Evolutionary conservation across 1,284 basidiomycete species (phyloP).

Genomic region (Lignosus rhinocerotis): DNA sequence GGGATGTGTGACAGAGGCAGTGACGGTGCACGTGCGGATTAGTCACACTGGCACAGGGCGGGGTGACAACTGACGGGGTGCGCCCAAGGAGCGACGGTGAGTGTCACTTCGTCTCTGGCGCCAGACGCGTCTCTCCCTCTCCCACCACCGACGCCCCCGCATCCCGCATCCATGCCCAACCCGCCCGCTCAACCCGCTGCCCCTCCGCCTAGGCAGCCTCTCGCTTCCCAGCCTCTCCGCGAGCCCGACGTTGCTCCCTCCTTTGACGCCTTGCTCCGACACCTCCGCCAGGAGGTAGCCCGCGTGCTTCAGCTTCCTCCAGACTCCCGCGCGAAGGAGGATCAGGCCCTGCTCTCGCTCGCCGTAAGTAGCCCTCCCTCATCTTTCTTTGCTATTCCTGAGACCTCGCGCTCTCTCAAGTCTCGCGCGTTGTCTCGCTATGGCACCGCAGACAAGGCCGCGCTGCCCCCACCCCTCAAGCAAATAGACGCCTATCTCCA

Average conservation of each 20-base stretch:
- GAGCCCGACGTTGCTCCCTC: slow-evolving; percentile 17
- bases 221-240: slow-evolving; percentile 3
- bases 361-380: slow-evolving; percentile 10
- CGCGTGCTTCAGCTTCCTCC: slow-evolving; percentile 20
- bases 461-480: slow-evolving; percentile 23
- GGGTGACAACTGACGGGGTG: slow-evolving; percentile 9
- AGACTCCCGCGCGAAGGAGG: slow-evolving; percentile 20
- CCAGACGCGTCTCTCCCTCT: slow-evolving; percentile 26
- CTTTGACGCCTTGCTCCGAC: slow-evolving; percentile 18
- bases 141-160: slow-evolving; percentile 15
- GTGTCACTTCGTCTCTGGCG: slow-evolving; percentile 5
- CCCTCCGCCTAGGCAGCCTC: slow-evolving; percentile 4
- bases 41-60: slow-evolving; percentile 11
- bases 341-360: slow-evolving; percentile 19
- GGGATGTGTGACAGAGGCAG: not conserved
- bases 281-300: slow-evolving; percentile 23
- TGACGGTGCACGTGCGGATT: slow-evolving; percentile 2
- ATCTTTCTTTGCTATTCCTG: not conserved
- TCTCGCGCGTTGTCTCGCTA: slow-evolving; percentile 20
- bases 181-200: slow-evolving; percentile 8
- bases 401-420: slow-evolving; percentile 16
- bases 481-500: slow-evolving; percentile 24
- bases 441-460: slow-evolving; percentile 17
- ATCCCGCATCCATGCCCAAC: slow-evolving; percentile 12
- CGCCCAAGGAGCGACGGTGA: not conserved